Percentiles rank a stretch among this genome's conserved stretches.
Conservation (phyloP, 2,329 filamentous ascomycete genomes). For the Colletotrichum sp. region DNA sequence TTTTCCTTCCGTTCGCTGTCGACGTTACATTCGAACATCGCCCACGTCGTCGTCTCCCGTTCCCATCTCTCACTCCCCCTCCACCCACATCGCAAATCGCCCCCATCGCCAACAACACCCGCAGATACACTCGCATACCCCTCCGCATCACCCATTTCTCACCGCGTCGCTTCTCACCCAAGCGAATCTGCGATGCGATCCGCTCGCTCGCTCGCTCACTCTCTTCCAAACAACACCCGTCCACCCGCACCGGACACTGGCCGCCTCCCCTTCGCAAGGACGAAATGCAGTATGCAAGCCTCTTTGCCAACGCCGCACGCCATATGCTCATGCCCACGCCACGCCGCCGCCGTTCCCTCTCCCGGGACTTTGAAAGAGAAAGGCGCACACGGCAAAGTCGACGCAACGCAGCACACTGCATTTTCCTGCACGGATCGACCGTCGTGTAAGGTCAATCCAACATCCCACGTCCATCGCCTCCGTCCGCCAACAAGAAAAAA, state of each 20-base stretch:
- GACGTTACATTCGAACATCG: not conserved
- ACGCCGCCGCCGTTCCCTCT: not conserved
- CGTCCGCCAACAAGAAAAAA: not conserved
- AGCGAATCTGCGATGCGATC: not conserved
- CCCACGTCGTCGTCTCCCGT: not conserved
- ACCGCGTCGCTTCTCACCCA: not conserved
- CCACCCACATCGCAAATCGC: not conserved
- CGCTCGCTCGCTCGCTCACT: not conserved
- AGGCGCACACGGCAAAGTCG: not conserved
- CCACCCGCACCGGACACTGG: not conserved
- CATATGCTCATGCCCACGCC: not conserved
- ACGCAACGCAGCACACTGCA: not conserved
- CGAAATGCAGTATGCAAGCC: not conserved
- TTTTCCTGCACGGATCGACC: slow-evolving; percentile 16
- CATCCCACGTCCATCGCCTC: not conserved
- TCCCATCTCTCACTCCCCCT: not conserved
- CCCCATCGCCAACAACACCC: not conserved
- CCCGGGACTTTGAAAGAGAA: not conserved
- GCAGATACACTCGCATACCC: slow-evolving; percentile 9
- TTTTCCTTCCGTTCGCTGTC: not conserved
- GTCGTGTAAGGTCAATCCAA: slow-evolving; percentile 5
- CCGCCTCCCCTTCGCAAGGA: not conserved
- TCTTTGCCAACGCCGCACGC: not conserved
- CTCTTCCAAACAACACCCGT: not conserved
- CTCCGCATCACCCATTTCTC: not conserved